Evolutionary conservation across 163 green algal species (phyloP).

Genomic region (Scenedesmus sp.): DNA sequence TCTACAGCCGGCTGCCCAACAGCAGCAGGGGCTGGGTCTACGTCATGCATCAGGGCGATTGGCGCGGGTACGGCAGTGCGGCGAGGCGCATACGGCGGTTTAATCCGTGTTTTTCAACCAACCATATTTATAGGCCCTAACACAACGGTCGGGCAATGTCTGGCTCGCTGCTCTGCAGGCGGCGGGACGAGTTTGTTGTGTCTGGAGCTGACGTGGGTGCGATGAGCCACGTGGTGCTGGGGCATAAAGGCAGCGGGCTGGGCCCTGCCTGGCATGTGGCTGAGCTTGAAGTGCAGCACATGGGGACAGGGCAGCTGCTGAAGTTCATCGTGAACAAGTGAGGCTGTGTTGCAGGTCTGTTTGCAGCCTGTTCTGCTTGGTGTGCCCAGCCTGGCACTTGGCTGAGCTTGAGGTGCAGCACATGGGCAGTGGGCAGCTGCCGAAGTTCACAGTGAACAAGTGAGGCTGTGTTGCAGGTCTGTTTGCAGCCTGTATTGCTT

Average conservation of each 20-base stretch:
- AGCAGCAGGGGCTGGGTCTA: too few relatives aligned
- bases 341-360: background rate
- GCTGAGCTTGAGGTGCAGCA: slow-evolving; percentile 61
- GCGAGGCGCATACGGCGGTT: too few relatives aligned
- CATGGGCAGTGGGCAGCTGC: background rate
- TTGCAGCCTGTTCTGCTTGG: too few relatives aligned
- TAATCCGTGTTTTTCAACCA: too few relatives aligned
- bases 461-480: background rate
- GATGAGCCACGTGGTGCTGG: slow-evolving; percentile 64
- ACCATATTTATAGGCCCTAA: background rate
- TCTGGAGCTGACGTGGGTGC: slow-evolving; percentile 53
- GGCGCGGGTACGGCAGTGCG: too few relatives aligned
- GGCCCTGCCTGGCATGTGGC: slow-evolving; percentile 72
- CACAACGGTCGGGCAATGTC: background rate
- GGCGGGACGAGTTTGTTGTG: slow-evolving; percentile 1
- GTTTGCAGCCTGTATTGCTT: too few relatives aligned
- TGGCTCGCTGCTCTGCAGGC: background rate
- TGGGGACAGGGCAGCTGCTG: slow-evolving; percentile 22
- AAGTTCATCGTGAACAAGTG: slow-evolving; percentile 34
- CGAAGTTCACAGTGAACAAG: background rate
- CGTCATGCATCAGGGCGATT: too few relatives aligned
- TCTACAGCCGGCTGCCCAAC: too few relatives aligned
- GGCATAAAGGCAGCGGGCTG: slow-evolving; percentile 67
- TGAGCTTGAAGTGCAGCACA: slow-evolving; percentile 58
- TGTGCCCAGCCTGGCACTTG: slow-evolving; percentile 67